Conservation (phyloP, 768 basidiomycete species). For the Rubroboletus pulcherrimus region DNA sequence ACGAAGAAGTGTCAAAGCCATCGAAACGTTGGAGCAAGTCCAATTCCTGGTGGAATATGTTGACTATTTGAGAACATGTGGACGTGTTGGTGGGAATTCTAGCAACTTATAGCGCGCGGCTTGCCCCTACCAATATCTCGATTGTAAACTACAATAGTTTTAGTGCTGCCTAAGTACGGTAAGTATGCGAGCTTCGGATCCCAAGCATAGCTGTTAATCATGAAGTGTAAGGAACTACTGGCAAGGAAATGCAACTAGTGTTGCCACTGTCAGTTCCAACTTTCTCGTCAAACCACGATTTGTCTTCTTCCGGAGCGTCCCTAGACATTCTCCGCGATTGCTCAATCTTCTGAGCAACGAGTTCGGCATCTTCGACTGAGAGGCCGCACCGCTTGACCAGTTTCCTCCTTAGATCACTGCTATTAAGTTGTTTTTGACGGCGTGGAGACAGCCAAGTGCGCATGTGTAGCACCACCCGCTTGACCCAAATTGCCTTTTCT, state of each 20-base stretch:
- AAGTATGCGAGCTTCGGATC: background rate
- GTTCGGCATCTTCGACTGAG: slow-evolving; percentile 16
- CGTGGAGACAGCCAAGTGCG: slow-evolving; percentile 21
- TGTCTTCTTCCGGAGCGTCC: slow-evolving; percentile 13
- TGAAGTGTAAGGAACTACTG: slow-evolving; percentile 6
- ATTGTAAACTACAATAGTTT: slow-evolving; percentile 1
- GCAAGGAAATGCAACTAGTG: slow-evolving; percentile 11
- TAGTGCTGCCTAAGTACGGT: slow-evolving; percentile 1
- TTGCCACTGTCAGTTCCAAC: background rate
- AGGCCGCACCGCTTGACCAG: slow-evolving; percentile 24
- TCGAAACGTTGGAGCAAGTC: slow-evolving; percentile 95
- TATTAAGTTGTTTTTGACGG: slow-evolving; percentile 8
- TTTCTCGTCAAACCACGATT: slow-evolving; percentile 21
- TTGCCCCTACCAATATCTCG: background rate
- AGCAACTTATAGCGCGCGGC: background rate
- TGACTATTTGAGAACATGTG: slow-evolving; percentile 44
- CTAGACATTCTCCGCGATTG: slow-evolving; percentile 1
- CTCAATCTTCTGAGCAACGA: slow-evolving; percentile 19
- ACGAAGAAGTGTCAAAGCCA: slow-evolving; percentile 81
- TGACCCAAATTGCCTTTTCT: slow-evolving; percentile 25
- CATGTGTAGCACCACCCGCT: slow-evolving; percentile 24
- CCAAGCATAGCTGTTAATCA: background rate
- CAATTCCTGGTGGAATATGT: slow-evolving; percentile 76
- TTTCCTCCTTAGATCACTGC: slow-evolving; percentile 19
- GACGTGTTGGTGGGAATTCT: background rate